A percentile compares a stretch with the other conserved stretches of the same genome.
These are phyloP conservation scores for Alternaria ventricosa DNA, from an alignment of 2,329 filamentous ascomycete species.

Conservation along the genomic window DNA sequence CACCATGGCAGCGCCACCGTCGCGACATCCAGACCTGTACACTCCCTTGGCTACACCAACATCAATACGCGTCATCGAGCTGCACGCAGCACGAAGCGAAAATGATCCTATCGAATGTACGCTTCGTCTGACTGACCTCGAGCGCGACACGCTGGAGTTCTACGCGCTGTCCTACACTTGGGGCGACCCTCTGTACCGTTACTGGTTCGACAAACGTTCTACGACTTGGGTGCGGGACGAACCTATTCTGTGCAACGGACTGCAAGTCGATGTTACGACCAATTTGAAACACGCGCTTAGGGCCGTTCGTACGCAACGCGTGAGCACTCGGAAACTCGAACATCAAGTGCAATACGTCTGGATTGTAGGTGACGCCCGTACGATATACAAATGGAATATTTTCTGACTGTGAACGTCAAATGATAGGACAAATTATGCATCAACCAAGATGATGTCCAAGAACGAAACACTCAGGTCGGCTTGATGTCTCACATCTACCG, in stretches of 20 bases:
- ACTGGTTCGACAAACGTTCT: background rate
- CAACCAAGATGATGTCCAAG: constrained; percentile 11
- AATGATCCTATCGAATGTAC: background rate
- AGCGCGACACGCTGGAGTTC: background rate
- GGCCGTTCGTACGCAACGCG: background rate
- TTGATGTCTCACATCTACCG: constrained; percentile 17
- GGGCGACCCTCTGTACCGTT: constrained; percentile 5
- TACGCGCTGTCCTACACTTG: constrained; percentile 13
- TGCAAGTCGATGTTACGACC: background rate
- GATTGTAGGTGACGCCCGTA: background rate
- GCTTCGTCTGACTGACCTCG: background rate
- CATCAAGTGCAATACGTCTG: background rate
- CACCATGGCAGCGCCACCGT: background rate
- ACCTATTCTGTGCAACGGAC: background rate
- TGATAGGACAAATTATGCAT: constrained; percentile 18
- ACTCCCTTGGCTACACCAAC: background rate
- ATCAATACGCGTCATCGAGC: constrained; percentile 2
- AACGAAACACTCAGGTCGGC: constrained; percentile 14
- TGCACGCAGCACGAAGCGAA: background rate
- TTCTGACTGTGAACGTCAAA: background rate
- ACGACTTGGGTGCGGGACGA: background rate
- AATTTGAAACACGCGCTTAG: background rate
- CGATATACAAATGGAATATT: background rate
- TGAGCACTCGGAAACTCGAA: background rate
- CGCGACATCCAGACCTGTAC: background rate